phyloP scores from a whole-genome alignment of 208 protist genomes.

The Porcisia deanei region DNA sequence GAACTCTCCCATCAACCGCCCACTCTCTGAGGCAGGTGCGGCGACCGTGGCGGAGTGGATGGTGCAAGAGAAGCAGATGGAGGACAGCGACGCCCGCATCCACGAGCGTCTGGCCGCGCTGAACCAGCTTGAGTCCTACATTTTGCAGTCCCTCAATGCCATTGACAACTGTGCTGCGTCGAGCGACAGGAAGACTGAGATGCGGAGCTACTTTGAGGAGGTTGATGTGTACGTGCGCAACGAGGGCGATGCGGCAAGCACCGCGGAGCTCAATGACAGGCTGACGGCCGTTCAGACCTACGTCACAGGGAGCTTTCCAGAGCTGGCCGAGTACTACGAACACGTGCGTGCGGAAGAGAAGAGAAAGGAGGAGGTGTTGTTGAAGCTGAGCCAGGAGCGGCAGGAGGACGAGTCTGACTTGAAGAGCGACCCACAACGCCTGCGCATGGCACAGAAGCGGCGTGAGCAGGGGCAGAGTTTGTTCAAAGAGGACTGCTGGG shows the following conservation, averaged over 20 bases:
- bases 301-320: conserved; percentile 35
- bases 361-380: conserved; percentile 53
- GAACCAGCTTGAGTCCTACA: conserved; percentile 64
- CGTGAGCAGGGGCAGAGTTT: conserved; percentile 72
- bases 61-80: conserved; percentile 41
- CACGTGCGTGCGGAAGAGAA: conserved; percentile 31
- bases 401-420: conserved; percentile 51
- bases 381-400: conserved; percentile 47
- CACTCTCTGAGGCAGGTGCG: conserved; percentile 30
- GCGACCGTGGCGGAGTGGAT: conserved; percentile 33
- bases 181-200: conserved; percentile 24
- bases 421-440: conserved; percentile 80
- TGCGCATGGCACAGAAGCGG: conserved; percentile 64
- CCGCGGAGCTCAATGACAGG: conserved; percentile 25
- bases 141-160: conserved; percentile 51
- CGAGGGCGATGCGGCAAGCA: conserved; percentile 37
- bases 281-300: conserved; percentile 33
- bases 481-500: conserved; percentile 74
- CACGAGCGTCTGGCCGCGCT: conserved; percentile 50
- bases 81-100: conserved; percentile 39
- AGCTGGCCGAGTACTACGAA: conserved; percentile 43
- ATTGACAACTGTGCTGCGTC: conserved; percentile 37
- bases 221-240: conserved; percentile 50
- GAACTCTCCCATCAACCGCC: conserved; percentile 7
- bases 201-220: conserved; percentile 31